Evolutionary conservation across 2,329 filamentous ascomycete genomes (phyloP), one percentile per base, ranked within the genome.

Genomic region (Fusarium heterosporum): DNA sequence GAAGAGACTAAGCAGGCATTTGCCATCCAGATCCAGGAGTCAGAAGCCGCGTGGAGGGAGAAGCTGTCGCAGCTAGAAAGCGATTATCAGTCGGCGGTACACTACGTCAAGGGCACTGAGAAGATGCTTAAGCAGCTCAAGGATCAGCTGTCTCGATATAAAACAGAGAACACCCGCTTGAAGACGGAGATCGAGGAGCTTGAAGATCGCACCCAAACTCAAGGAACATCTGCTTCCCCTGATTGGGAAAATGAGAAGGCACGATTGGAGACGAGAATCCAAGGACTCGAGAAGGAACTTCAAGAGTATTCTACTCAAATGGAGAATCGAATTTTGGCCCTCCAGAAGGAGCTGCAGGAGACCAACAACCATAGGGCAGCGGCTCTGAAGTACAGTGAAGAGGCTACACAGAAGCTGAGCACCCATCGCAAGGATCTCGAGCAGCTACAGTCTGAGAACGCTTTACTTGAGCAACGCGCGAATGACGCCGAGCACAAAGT

Each of bases 71-170:
- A 97, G 75, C 88, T 99, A 30, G 94, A 98, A 79, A 97, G 94
- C 76, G 96, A 99, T 77, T 97, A 99, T 77, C 93, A 97, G 78
- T 97, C 96, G 40, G 95, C 96, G 16, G 94, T 98, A 48, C 96
- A 97, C 78, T 99, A 99, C 75, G 93, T 99, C 70, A 96, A 97
- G 79, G 96, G 96, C 59, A 98, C 96, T 2, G 96, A 99, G 80
- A 98, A 97, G 85, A 97, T 99, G 93, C 87, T 99, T 47, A 94
- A 96, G 79, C 95, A 96, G 78, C 95, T 99, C 85, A 98, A 98
- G 82, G 93, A 97, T 74, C 96, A 99, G 80, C 84, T 99, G n/a
- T 85, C 91, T 54, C 92, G 93, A 58, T 96, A 96, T 80, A 98
- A 98, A 84, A 81, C 88, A 13, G 91, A 96, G 63, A 97, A 97